phyloP scores from a whole-genome alignment of 2,329 filamentous ascomycete genomes.

The Geoglossum cookeanum region DNA sequence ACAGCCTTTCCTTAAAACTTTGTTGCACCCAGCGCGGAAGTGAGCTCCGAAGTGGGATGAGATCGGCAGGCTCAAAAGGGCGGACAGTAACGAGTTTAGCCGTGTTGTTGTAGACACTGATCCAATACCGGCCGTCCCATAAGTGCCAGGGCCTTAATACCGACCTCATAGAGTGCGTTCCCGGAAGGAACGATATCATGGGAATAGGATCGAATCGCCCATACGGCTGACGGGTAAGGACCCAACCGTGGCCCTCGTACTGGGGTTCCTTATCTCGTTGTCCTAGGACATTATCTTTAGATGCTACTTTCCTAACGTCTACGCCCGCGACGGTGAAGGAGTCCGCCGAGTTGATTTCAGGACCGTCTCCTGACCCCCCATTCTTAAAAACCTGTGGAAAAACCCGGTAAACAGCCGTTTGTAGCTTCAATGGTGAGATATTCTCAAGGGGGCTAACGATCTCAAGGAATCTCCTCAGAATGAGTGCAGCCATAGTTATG shows the following conservation, averaged over 20 bases:
- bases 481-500: not conserved
- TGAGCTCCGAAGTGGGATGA: conserved; percentile 10
- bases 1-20: conserved; percentile 12
- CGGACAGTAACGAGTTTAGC: conserved; percentile 21
- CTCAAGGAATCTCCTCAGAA: not conserved
- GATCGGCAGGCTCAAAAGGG: conserved; percentile 18
- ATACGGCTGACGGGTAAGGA: conserved; percentile 2
- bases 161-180: not conserved
- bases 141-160: conserved; percentile 20
- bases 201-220: not conserved
- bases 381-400: not conserved
- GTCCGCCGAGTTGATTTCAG: not conserved
- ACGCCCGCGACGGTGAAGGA: not conserved
- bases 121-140: conserved; percentile 38
- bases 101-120: conserved; percentile 23
- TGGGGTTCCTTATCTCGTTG: not conserved
- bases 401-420: not conserved
- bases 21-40: conserved; percentile 3
- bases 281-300: not conserved
- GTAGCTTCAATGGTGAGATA: not conserved
- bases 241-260: not conserved
- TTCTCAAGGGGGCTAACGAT: not conserved
- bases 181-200: not conserved
- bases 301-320: not conserved
- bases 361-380: not conserved